A percentile compares a stretch with the other conserved stretches of the same genome.
Evolutionary conservation across 2,329 filamentous ascomycete genomes (phyloP).

Genomic region (Epichloe sylvatica): DNA sequence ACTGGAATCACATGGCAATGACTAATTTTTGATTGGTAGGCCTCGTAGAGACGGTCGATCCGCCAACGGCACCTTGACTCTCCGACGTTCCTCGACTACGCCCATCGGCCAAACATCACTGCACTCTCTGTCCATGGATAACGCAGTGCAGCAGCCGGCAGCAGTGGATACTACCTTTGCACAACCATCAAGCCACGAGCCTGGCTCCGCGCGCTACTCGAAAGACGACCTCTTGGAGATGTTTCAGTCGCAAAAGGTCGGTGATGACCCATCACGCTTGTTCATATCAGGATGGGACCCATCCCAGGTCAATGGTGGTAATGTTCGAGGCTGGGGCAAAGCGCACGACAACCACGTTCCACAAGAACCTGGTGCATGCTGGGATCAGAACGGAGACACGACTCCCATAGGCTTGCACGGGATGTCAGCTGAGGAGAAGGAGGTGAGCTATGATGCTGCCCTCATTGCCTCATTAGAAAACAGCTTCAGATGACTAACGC

Average conservation of each 20-base stretch:
- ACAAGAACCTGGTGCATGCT: conserved; percentile 81
- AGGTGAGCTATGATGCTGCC: conserved; percentile 25
- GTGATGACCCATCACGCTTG: conserved; percentile 45
- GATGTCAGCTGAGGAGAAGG: conserved; percentile 50
- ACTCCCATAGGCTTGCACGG: conserved; percentile 60
- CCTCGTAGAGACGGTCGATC: conserved; percentile 43
- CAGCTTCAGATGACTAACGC: not conserved
- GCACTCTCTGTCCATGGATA: conserved; percentile 21
- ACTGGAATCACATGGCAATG: not conserved
- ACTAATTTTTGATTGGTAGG: conserved; percentile 25
- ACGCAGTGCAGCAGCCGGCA: conserved; percentile 25
- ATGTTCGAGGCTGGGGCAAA: conserved; percentile 61
- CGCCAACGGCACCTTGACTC: conserved; percentile 49
- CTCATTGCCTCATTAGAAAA: conserved; percentile 5
- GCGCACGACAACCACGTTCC: conserved; percentile 57
- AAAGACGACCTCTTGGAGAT: conserved; percentile 68
- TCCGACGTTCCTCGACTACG: conserved; percentile 49
- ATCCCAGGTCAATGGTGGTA: conserved; percentile 50
- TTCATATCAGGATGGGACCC: conserved; percentile 72
- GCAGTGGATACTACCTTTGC: conserved; percentile 22
- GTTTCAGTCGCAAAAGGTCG: conserved; percentile 40
- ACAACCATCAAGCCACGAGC: conserved; percentile 18
- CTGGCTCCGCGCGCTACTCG: conserved; percentile 49
- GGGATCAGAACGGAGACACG: conserved; percentile 60
- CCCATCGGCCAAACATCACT: conserved; percentile 31